Evolutionary conservation across 768 basidiomycete species (phyloP).

Genomic region (Leccinum subgranulosum): DNA sequence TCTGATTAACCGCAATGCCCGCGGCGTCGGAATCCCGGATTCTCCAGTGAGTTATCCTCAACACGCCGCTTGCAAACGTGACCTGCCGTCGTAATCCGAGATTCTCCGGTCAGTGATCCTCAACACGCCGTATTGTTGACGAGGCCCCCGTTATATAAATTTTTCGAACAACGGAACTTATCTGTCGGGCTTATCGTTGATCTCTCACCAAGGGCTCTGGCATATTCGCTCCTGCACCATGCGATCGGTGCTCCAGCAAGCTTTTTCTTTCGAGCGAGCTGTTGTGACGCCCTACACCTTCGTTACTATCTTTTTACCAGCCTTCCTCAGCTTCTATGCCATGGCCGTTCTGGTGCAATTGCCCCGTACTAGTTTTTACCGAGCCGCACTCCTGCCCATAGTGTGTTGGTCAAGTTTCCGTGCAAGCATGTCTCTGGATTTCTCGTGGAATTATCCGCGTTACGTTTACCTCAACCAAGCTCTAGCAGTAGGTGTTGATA

Average conservation of each 20-base stretch:
- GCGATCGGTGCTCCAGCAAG: slow-evolving; percentile 9
- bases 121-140: too few species aligned
- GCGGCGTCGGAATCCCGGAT: too few species aligned
- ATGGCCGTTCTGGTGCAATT: slow-evolving; percentile 53
- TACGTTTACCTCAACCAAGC: slow-evolving; percentile 20
- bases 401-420: slow-evolving; percentile 44
- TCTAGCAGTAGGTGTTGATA: slow-evolving; percentile 15
- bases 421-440: slow-evolving; percentile 28
- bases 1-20: too few species aligned
- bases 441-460: slow-evolving; percentile 16
- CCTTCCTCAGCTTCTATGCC: slow-evolving; percentile 44
- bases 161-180: too few species aligned
- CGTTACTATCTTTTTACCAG: slow-evolving; percentile 38
- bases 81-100: too few species aligned
- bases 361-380: slow-evolving; percentile 41
- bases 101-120: too few species aligned
- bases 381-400: slow-evolving; percentile 47
- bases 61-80: too few species aligned
- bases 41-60: too few species aligned
- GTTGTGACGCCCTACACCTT: slow-evolving; percentile 28
- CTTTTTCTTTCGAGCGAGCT: slow-evolving; percentile 12
- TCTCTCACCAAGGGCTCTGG: background rate
- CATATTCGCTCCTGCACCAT: slow-evolving; percentile 3
- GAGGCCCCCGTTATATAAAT: too few species aligned
- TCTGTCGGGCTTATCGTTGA: background rate